phyloP scores from a whole-genome alignment of 2,329 filamentous ascomycete species.

The Ophiostoma ulmi region DNA sequence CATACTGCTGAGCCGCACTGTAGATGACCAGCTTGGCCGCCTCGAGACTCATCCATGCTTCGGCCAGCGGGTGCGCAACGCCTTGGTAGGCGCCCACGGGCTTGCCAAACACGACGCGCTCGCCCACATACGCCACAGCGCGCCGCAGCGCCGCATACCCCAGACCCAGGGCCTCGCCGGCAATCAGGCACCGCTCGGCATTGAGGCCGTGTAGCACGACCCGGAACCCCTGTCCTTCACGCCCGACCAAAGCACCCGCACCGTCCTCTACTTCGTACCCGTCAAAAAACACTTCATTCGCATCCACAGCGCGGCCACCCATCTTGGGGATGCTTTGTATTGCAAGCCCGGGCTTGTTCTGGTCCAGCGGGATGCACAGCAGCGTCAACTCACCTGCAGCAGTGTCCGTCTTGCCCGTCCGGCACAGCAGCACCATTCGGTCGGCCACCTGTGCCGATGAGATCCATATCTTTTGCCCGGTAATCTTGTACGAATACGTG shows the following conservation, averaged over 20 bases:
- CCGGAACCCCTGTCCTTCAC: slow-evolving; percentile 71
- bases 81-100: slow-evolving; percentile 63
- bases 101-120: slow-evolving; percentile 60
- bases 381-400: slow-evolving; percentile 61
- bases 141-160: slow-evolving; percentile 65
- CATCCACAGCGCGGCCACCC: slow-evolving; percentile 76
- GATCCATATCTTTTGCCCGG: slow-evolving; percentile 84
- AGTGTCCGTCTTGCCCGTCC: slow-evolving; percentile 43
- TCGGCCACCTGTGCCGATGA: slow-evolving; percentile 75
- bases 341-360: slow-evolving; percentile 52
- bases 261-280: slow-evolving; percentile 54
- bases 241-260: slow-evolving; percentile 58
- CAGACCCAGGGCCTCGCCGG: slow-evolving; percentile 73
- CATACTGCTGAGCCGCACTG: slow-evolving; percentile 59
- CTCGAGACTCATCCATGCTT: slow-evolving; percentile 61
- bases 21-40: slow-evolving; percentile 61
- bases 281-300: slow-evolving; percentile 86
- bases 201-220: slow-evolving; percentile 78
- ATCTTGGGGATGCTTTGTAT: slow-evolving; percentile 76
- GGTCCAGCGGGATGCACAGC: slow-evolving; percentile 74
- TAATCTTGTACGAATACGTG: slow-evolving; percentile 47
- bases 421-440: slow-evolving; percentile 77
- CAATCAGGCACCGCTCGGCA: slow-evolving; percentile 68
- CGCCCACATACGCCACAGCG: slow-evolving; percentile 61
- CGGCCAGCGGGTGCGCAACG: slow-evolving; percentile 60